A percentile compares a stretch with the other conserved stretches of the same genome.
These are phyloP conservation scores for Tuber magnatum DNA, from an alignment of 495 filamentous ascomycete genomes.

Conservation along the genomic window DNA sequence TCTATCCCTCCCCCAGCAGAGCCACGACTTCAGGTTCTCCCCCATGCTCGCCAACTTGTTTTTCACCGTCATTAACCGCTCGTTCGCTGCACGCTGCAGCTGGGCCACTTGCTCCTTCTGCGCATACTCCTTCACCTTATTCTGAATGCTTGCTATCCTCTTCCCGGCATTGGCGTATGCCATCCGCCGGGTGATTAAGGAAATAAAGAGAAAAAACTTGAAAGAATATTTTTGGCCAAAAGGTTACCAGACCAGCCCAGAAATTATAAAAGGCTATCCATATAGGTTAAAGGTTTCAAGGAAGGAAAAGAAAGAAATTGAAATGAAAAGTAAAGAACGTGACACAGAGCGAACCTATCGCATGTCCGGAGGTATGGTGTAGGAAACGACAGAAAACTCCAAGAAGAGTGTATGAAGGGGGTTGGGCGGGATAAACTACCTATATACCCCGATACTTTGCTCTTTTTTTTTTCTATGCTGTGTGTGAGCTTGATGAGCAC, in stretches of 20 bases:
- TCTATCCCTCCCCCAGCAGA: slow-evolving; percentile 13
- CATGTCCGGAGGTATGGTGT: slow-evolving; percentile 3
- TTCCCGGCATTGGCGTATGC: slow-evolving; percentile 3
- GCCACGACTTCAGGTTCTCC: slow-evolving; percentile 10
- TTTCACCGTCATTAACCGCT: not conserved
- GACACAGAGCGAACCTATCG: slow-evolving; percentile 2
- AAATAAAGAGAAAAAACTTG: slow-evolving; percentile 1
- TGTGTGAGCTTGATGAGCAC: no score
- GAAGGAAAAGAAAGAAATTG: slow-evolving; percentile 2
- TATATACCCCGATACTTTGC: no score
- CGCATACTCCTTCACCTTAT: not conserved
- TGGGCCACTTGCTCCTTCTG: not conserved
- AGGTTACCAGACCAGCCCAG: not conserved
- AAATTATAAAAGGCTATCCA: not conserved
- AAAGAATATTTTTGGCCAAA: not conserved
- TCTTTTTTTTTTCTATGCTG: no score
- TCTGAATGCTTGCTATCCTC: not conserved
- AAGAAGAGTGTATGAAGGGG: slow-evolving; percentile 14
- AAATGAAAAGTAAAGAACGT: slow-evolving; percentile 14
- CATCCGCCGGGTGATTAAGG: slow-evolving; percentile 9
- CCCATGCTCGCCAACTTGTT: slow-evolving; percentile 5
- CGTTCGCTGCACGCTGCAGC: not conserved
- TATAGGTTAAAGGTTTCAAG: slow-evolving; percentile 2
- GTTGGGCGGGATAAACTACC: not conserved
- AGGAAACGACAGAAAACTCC: slow-evolving; percentile 10